Percentiles rank a stretch among this genome's conserved stretches.
Conservation (phyloP, 352 stramenopile genomes). For the Blastocystis sp. region DNA sequence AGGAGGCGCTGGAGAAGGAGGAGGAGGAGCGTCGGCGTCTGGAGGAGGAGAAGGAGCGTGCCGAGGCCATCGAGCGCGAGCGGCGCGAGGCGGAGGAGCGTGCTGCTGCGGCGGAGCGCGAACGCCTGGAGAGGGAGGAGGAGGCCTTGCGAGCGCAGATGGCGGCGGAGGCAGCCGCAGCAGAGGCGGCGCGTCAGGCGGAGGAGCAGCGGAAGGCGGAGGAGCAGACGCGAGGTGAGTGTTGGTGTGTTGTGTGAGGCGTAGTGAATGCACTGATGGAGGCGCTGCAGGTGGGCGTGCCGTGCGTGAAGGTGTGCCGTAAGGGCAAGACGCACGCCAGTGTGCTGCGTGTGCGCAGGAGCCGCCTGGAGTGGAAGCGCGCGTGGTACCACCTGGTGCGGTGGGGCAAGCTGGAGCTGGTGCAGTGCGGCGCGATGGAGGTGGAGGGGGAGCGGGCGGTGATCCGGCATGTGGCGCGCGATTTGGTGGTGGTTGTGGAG, state of each 20-base stretch:
- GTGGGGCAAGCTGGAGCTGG: conserved; percentile 7
- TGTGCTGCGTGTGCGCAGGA: background rate
- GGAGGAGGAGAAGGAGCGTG: conserved; percentile 4
- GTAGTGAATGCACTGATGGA: conserved; percentile 49
- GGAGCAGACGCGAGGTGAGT: background rate
- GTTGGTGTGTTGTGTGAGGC: background rate
- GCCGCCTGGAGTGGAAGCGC: conserved; percentile 31
- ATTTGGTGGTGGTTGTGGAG: background rate
- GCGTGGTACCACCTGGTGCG: conserved; percentile 36
- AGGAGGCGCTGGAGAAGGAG: conserved; percentile 54
- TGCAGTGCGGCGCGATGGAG: background rate
- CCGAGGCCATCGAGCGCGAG: background rate
- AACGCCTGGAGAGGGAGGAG: background rate
- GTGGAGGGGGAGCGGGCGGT: background rate
- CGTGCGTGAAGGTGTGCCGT: conserved; percentile 19
- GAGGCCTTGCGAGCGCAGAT: background rate
- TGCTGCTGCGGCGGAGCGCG: conserved; percentile 7
- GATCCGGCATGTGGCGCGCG: background rate
- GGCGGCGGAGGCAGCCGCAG: background rate
- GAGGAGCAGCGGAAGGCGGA: conserved; percentile 24
- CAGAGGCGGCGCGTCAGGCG: background rate
- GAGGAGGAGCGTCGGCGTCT: conserved; percentile 25
- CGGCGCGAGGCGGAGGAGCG: conserved; percentile 32
- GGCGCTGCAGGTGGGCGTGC: background rate
- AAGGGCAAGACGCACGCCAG: conserved; percentile 11